phyloP scores from a whole-genome alignment of 2,329 filamentous ascomycete genomes.

The Colletotrichum nymphaeae region DNA sequence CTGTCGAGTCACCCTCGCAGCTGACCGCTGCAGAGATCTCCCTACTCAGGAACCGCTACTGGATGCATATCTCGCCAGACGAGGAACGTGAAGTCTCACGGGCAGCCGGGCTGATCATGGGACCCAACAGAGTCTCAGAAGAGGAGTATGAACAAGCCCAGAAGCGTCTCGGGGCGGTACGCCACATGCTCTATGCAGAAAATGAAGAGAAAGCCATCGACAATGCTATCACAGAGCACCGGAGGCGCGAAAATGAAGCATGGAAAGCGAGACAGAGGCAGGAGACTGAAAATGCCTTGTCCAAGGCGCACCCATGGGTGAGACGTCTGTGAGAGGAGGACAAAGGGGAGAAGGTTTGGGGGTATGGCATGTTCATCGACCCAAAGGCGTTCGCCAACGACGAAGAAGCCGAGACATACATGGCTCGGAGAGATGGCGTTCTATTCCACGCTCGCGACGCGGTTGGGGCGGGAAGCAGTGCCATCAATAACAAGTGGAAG shows the following conservation, averaged over 20 bases:
- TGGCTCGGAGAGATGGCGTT: neutral
- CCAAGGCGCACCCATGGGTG: constrained; percentile 1
- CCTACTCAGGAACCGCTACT: neutral
- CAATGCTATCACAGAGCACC: neutral
- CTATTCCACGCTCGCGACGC: neutral
- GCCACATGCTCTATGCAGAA: neutral
- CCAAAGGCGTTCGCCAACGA: neutral
- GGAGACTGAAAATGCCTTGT: neutral
- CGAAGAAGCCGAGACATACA: neutral
- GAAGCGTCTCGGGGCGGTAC: neutral
- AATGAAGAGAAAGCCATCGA: constrained; percentile 5
- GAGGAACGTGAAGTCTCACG: neutral
- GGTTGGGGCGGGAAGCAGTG: neutral
- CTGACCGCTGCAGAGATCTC: neutral
- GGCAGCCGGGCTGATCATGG: neutral
- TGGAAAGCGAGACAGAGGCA: neutral
- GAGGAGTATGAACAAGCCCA: neutral
- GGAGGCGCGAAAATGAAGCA: neutral
- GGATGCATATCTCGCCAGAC: neutral
- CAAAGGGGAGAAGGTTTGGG: constrained; percentile 1
- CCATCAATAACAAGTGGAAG: neutral
- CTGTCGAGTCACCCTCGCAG: neutral
- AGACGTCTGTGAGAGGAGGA: constrained; percentile 6
- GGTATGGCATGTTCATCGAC: neutral
- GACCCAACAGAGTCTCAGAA: neutral